Conservation (phyloP, 805 yeast species). For the Lipomyces sp. region DNA sequence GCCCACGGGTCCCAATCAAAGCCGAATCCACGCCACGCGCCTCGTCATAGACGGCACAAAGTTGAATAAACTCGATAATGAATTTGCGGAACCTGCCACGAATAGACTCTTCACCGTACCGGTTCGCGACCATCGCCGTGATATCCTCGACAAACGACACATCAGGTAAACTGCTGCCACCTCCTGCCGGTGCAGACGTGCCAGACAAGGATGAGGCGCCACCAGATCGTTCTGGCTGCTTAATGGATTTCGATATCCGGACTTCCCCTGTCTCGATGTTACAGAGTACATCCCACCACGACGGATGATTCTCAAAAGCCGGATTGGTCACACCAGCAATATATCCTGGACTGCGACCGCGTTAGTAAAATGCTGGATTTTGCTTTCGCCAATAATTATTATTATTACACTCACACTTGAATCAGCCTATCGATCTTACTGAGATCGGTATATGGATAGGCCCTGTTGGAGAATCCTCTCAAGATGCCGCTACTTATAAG, state of each 20-base stretch:
- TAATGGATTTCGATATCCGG: conserved; percentile 42
- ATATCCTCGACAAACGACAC: conserved; percentile 41
- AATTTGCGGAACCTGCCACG: conserved; percentile 42
- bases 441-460: conserved; percentile 63
- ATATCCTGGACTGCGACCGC: conserved; percentile 48
- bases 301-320: conserved; percentile 59
- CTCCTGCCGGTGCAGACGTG: neutral
- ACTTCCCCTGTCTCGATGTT: conserved; percentile 54
- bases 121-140: conserved; percentile 41
- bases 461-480: conserved; percentile 53
- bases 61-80: conserved; percentile 41
- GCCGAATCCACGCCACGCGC: conserved; percentile 38
- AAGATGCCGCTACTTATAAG: conserved; percentile 57
- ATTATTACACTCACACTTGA: conserved; percentile 43
- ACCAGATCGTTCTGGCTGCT: conserved; percentile 21
- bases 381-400: neutral
- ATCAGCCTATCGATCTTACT: conserved; percentile 58
- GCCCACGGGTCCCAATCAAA: conserved; percentile 30
- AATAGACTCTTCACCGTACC: conserved; percentile 42
- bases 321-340: conserved; percentile 68
- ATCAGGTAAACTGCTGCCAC: conserved; percentile 24
- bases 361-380: neutral
- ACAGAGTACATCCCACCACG: conserved; percentile 60
- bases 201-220: conserved; percentile 7
- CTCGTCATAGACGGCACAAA: conserved; percentile 42